Evolutionary conservation across 768 basidiomycete genomes (phyloP), one percentile per base, ranked within the genome.

Genomic region (Cystofilobasidium ferigula): DNA sequence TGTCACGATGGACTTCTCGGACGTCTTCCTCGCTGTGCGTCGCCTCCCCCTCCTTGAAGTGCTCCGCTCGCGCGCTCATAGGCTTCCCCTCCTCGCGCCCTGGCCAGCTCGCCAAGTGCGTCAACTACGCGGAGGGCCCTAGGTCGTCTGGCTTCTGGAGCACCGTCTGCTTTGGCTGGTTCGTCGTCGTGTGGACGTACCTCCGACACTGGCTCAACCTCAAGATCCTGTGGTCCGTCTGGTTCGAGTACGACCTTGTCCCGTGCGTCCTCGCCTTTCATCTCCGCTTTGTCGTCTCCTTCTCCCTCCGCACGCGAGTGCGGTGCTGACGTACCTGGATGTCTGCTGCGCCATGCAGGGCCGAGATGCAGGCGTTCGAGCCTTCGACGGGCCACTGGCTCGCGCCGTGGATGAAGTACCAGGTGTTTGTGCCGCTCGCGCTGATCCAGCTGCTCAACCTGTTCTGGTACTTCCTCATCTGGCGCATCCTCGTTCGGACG

Each of bases 1-100:
- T 72, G 81, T 93, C 78, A 95, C 91, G 74, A 98, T 98, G 95
- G 95, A 99, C 78, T 80, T 93, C 24, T 90, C 93, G 0, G 95
- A 99, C 73, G 77, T 84, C 38, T 88, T 87, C 76, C 80, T 99
- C 16, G 91, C 89, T 16, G 86, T 90, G 69, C 70, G 86, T 78
- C 32, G 51, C 14, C n/a, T 58, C 57, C 40, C 22, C 43, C 53
- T 32, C 20, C 24, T n/a, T n/a, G n/a, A n/a, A n/a, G 22, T 54
- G 42, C 3, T 9, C 54, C 18, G 22, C 8, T 38, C 38, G 40
- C n/a, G 24, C 30, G 38, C 35, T 53, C 40, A 54, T 14, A 20
- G 28, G 24, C 20, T 38, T 47, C 38, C 3, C 12, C 38, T 20
- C 3, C 22, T 13, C 28, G 30, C 20, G 0, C 12, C 14, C 2